These are phyloP conservation scores for Phaeosphaeriaceae sp. DNA, from an alignment of 2,329 filamentous ascomycete genomes.

Conservation along the genomic window DNA sequence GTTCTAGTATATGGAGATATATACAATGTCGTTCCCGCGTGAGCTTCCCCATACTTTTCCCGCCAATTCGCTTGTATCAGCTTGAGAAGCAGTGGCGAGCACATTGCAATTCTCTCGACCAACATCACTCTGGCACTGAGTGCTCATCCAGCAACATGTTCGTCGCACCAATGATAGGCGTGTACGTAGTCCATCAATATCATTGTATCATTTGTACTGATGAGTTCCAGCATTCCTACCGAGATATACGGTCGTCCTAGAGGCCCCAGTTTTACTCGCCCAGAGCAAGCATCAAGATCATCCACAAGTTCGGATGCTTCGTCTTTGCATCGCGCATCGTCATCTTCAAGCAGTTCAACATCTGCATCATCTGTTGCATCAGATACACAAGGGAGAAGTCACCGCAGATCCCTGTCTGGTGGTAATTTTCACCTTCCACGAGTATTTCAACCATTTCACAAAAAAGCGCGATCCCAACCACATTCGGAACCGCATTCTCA, in stretches of 20 bases:
- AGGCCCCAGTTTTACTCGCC: slow-evolving; percentile 2
- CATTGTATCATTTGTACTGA: slow-evolving; percentile 9
- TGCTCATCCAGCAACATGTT: slow-evolving; percentile 19
- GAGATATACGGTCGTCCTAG: slow-evolving; percentile 1
- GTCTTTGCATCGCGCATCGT: slow-evolving; percentile 17
- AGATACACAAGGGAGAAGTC: slow-evolving; percentile 8
- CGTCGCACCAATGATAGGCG: slow-evolving; percentile 21
- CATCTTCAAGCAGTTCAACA: slow-evolving; percentile 16
- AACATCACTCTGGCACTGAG: background rate
- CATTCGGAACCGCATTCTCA: background rate
- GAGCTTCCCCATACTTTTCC: slow-evolving; percentile 3
- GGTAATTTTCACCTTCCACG: slow-evolving; percentile 10
- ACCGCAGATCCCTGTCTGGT: slow-evolving; percentile 20
- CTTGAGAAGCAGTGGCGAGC: background rate
- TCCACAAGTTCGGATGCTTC: slow-evolving; percentile 16
- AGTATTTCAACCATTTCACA: slow-evolving; percentile 21
- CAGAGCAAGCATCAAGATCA: slow-evolving; percentile 5
- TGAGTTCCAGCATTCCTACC: background rate
- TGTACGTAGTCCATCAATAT: slow-evolving; percentile 16
- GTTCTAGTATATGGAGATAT: slow-evolving; percentile 8
- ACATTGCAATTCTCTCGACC: background rate
- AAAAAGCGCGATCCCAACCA: slow-evolving; percentile 12
- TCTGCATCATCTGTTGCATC: slow-evolving; percentile 21
- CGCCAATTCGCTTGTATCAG: slow-evolving; percentile 1
- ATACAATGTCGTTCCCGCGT: slow-evolving; percentile 14